Evolutionary conservation across 2,329 filamentous ascomycete species (phyloP), one percentile per base, ranked within the genome.

Genomic region (Apiospora arundinis): DNA sequence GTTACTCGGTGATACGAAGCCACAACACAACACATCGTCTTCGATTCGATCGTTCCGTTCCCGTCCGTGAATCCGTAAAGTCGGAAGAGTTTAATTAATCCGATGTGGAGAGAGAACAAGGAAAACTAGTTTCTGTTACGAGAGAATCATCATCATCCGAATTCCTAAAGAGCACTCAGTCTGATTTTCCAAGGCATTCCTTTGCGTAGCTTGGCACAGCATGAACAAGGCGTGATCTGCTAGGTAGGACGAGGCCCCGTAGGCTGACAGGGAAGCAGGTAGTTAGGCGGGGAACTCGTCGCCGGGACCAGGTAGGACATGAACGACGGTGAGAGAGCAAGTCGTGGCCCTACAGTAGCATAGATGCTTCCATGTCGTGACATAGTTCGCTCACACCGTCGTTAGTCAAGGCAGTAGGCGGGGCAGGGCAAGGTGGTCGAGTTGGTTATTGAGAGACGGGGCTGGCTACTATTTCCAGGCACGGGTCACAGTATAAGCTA

Each of bases 1-100:
- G 56, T 63, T 63, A 63, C 28, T 40, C 18, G 9, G 32, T 63
- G 32, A 40, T 63, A 63, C 56, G 56, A 63, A 63, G 56, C 56
- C 56, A 63, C 56, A 63, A 63, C 21, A 14, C 28, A 23, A 4
- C 32, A 11, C 28, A 63, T 40, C 32, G 11, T 32, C 32, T n/a
- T 21, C 28, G 56, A 63, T 23, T 63, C 56, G 56, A 63, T 40
- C 32, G 32, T 63, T 40, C 56, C 52, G 52, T 37, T 60, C 28
- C 25, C 25, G 49, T 12, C 49, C 56, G 21, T 40, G 32, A 6
- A 40, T 12, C 56, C 56, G 18, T 40, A 18, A 4, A 40, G 2
- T 63, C 56, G 56, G 56, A 63, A 37, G 28, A 40, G 21, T n/a
- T 40, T 63, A 63, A 40, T 63, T 21, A 40, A 28, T 63, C 28